Base-by-base conservation (phyloP, 2,329 filamentous ascomycete genomes). In the Phaeosphaeria sp. region DNA sequence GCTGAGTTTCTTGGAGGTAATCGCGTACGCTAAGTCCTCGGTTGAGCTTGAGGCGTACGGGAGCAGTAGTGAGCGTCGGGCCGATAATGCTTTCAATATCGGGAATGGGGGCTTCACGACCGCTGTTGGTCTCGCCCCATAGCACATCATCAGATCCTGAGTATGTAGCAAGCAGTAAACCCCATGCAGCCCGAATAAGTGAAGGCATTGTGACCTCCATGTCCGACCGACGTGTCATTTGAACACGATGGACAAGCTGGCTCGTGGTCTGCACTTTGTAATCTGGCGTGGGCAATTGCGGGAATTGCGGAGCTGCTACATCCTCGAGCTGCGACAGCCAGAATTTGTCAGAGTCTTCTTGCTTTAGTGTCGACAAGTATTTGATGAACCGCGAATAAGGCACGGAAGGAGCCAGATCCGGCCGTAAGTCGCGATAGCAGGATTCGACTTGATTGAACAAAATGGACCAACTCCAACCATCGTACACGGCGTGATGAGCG, bases 91-190 rank as follows among this genome's bases (percentile, higher is more conserved):
- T 64, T 42, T 75, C 70, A 25, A 80, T 75, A 2, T 73, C 74
- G 13, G 60, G 36, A 22, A 80, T 66, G 11, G 74, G 66, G 10
- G 71, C 66, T 23, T 79, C 75, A 1, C 76, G 67, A 0, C 77
- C 74, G 7, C 73, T 74, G 17, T 76, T 65, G 0, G 74, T 78
- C 57, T 78, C 79, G 0, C 80, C 82, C 67, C 83, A 84, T 22
- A 79, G 73, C 7, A 83, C 78, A 61, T 83, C 79, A 49, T 82
- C 76, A 17, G 77, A 77, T 1, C 75, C 78, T n/a, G 80, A 79
- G 60, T 82, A 83, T 46, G 75, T 77, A 41, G 78, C 73, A 6
- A 83, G 65, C 1, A 83, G 69, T 42, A 83, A 58, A 1, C 76
- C 80, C 81, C 81, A 83, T 9, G 80, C 78, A 11, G 79, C 76